Evolutionary conservation across 73 alveolate genomes (phyloP).

Genomic region (Paramecium bursaria): DNA sequence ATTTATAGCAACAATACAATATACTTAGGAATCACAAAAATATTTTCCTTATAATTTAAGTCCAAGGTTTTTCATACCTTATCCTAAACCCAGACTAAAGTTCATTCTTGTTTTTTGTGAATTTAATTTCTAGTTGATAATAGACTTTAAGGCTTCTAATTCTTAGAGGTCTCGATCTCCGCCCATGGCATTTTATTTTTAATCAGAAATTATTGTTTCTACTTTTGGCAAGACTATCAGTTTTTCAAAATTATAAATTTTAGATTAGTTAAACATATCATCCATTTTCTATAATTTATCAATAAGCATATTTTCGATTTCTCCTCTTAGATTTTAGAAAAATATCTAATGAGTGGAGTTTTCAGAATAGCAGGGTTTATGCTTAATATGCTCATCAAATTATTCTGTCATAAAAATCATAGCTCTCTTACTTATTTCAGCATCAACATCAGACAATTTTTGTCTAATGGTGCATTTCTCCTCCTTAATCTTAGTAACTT

Average conservation of each 20-base stretch:
- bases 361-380: constrained; percentile 37
- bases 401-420: constrained; percentile 50
- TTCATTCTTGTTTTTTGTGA: constrained; percentile 25
- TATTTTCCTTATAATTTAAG: constrained; percentile 3
- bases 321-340: not conserved
- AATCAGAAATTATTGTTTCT: constrained; percentile 4
- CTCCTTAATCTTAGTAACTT: constrained; percentile 10
- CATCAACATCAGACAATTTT: constrained; percentile 20
- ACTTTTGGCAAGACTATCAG: constrained; percentile 22
- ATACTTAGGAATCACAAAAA: not conserved
- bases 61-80: constrained; percentile 26
- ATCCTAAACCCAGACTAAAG: constrained; percentile 34
- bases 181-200: constrained; percentile 38
- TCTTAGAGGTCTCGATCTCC: constrained; percentile 51
- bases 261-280: not conserved
- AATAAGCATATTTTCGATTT: not conserved
- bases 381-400: not conserved
- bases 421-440: constrained; percentile 18
- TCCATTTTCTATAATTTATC: not conserved
- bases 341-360: not conserved
- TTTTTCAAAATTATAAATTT: constrained; percentile 3
- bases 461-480: constrained; percentile 21
- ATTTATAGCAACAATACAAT: constrained; percentile 10
- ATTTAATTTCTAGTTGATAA: constrained; percentile 6
- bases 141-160: constrained; percentile 16